These are phyloP conservation scores for Micromonas pusilla DNA, from an alignment of 139 green algal genomes.

Conservation along the genomic window DNA sequence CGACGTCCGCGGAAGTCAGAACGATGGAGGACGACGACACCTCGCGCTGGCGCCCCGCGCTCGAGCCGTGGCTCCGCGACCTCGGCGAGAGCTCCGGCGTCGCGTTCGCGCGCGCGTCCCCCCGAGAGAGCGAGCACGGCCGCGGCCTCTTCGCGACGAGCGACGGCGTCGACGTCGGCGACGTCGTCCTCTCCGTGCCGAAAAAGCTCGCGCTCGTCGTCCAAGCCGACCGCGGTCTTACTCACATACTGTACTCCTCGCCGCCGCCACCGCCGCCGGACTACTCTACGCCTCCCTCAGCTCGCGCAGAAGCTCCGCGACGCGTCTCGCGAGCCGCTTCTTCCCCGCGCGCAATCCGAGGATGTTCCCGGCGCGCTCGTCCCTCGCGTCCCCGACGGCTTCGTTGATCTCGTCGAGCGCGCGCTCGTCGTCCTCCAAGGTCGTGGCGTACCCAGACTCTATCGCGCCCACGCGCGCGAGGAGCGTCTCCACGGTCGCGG, in stretches of 20 bases:
- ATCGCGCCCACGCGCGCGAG: not conserved
- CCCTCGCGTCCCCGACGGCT: too few species aligned
- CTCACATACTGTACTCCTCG: too few species aligned
- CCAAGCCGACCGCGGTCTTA: not conserved
- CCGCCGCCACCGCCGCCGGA: too few species aligned
- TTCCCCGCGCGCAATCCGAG: not conserved
- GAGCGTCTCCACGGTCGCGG: not conserved
- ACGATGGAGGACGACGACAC: too few species aligned
- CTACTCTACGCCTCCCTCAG: not conserved
- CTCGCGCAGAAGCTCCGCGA: not conserved
- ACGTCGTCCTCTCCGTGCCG: not conserved
- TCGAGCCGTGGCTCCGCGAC: not conserved
- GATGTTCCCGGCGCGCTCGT: not conserved
- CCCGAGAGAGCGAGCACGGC: not conserved
- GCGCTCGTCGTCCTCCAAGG: not conserved
- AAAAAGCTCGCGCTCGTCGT: not conserved
- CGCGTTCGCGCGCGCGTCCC: not conserved
- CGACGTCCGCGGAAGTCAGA: too few species aligned
- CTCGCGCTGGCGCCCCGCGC: too few species aligned
- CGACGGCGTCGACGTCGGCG: not conserved
- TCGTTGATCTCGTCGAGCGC: not conserved
- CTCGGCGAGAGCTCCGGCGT: not conserved
- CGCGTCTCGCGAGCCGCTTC: not conserved
- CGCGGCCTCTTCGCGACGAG: not conserved
- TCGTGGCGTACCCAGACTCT: not conserved